Conservation (phyloP, 176 grass and related monocot genomes). For the Lolium perenne region DNA sequence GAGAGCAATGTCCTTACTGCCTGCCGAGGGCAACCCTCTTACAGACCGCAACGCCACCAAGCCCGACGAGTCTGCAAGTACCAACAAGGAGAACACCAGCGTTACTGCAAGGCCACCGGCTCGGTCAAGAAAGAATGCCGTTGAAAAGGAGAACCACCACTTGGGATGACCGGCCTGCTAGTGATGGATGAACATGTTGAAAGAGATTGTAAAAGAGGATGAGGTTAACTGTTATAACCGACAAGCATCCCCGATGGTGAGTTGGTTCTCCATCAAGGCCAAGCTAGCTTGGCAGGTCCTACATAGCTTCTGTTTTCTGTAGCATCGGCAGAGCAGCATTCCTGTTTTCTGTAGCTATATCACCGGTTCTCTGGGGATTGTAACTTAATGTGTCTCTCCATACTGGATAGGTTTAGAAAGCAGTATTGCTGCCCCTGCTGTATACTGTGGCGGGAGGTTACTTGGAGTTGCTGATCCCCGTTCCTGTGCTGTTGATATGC, state of each 20-base stretch:
- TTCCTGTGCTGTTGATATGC: slow-evolving; percentile 29
- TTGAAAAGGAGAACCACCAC: slow-evolving; percentile 25
- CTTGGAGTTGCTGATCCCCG: slow-evolving; percentile 12
- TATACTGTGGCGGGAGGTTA: slow-evolving; percentile 46
- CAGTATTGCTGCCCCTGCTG: slow-evolving; percentile 38
- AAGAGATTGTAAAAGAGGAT: not conserved
- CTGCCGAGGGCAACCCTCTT: slow-evolving; percentile 53
- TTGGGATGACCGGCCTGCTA: not conserved
- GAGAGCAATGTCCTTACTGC: slow-evolving; percentile 66
- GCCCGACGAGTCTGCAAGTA: slow-evolving; percentile 43
- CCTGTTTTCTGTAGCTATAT: not conserved
- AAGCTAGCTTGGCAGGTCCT: not conserved
- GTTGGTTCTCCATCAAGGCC: not conserved
- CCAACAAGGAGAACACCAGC: slow-evolving; percentile 55
- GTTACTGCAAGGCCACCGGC: not conserved
- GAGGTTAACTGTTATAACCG: slow-evolving; percentile 25
- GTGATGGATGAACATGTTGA: slow-evolving; percentile 14
- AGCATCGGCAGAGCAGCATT: not conserved
- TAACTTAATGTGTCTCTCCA: not conserved
- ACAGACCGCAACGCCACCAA: slow-evolving; percentile 69
- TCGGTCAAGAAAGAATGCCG: slow-evolving; percentile 11
- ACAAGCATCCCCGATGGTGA: not conserved
- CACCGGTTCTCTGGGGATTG: not conserved
- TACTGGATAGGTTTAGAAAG: slow-evolving; percentile 45
- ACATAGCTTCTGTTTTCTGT: not conserved